Percentiles rank a stretch among this genome's conserved stretches.
These are phyloP conservation scores for Diplosphaera chodatii DNA, from an alignment of 139 green algal species.

Conservation along the genomic window DNA sequence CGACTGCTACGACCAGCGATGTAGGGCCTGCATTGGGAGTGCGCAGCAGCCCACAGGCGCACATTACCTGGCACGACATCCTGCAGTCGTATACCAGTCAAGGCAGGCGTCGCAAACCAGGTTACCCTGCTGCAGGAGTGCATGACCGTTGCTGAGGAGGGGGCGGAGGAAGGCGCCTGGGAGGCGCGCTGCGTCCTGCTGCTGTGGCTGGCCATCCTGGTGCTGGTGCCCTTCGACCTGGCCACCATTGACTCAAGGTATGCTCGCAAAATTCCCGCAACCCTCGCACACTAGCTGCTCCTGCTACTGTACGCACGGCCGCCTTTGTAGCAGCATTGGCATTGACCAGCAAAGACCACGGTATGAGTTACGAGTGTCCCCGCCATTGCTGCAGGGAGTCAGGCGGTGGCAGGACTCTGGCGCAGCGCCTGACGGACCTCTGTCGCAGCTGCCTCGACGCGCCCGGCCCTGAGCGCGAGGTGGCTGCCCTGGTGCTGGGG, in stretches of 20 bases:
- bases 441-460: slow-evolving; percentile 55
- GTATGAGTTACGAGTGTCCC: too few relatives aligned
- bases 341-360: too few relatives aligned
- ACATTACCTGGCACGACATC: too few relatives aligned
- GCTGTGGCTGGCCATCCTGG: slow-evolving; percentile 92
- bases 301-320: too few relatives aligned
- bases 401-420: slow-evolving; percentile 8
- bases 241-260: slow-evolving; percentile 61
- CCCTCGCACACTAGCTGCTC: too few relatives aligned
- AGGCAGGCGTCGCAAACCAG: not conserved
- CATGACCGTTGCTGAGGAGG: not conserved
- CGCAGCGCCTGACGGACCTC: slow-evolving; percentile 49
- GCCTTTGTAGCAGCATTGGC: too few relatives aligned
- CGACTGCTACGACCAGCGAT: too few relatives aligned
- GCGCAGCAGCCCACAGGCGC: too few relatives aligned
- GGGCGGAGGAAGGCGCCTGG: slow-evolving; percentile 30
- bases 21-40: too few relatives aligned
- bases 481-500: slow-evolving; percentile 76
- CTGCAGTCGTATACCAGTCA: too few relatives aligned
- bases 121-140: not conserved
- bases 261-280: too few relatives aligned
- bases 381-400: too few relatives aligned
- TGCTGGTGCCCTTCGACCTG: slow-evolving; percentile 92
- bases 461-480: slow-evolving; percentile 66
- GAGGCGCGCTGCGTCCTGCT: slow-evolving; percentile 78